Percentiles rank a stretch among this genome's conserved stretches.
These are phyloP conservation scores for Paecilomyces dactylethromorphus DNA, from an alignment of 2,329 filamentous ascomycete genomes.

Conservation along the genomic window DNA sequence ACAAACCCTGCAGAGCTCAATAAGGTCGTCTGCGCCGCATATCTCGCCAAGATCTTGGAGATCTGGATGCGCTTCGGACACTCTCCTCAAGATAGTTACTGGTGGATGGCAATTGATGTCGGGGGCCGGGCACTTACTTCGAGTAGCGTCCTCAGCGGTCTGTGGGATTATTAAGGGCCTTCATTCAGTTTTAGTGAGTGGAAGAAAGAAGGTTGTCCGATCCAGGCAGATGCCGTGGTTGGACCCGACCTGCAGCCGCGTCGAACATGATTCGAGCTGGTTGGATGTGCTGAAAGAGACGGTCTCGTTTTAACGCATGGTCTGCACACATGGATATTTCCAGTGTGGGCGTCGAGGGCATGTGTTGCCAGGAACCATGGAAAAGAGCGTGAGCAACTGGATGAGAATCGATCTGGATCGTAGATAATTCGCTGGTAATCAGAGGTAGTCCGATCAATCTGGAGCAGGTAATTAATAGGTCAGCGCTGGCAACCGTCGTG, in stretches of 20 bases:
- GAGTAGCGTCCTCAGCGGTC: neutral
- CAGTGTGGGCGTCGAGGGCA: neutral
- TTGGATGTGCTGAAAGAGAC: neutral
- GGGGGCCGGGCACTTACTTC: neutral
- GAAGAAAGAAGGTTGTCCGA: neutral
- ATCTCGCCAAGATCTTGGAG: neutral
- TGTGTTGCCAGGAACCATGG: neutral
- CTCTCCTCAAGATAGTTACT: neutral
- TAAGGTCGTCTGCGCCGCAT: neutral
- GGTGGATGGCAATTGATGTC: neutral
- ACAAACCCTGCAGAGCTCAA: neutral
- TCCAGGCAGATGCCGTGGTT: neutral
- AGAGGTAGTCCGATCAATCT: neutral
- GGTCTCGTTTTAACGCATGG: neutral
- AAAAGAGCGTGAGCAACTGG: neutral
- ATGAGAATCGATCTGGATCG: neutral
- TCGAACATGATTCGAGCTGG: neutral
- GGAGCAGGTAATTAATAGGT: too few relatives aligned
- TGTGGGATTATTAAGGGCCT: neutral
- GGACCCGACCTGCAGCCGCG: neutral
- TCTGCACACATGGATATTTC: neutral
- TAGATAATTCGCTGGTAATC: neutral
- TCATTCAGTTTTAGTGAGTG: neutral
- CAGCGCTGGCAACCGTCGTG: neutral
- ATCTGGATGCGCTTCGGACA: neutral